Percentiles rank a stretch among this genome's conserved stretches.
Evolutionary conservation across 176 grass and related monocot genomes (phyloP).

Genomic region (Eleusine coracana): DNA sequence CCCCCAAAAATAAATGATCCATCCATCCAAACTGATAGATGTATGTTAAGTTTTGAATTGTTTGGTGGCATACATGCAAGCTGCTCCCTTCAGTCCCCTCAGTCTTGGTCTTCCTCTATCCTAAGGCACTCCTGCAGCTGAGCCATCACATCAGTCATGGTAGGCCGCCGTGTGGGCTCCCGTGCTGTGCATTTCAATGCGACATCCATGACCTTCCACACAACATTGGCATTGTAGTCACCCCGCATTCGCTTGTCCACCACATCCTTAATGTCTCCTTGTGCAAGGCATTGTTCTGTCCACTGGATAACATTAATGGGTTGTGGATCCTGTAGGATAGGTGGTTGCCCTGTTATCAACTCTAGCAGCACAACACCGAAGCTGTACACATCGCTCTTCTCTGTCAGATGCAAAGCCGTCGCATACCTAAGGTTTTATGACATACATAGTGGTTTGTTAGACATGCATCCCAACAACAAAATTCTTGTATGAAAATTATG

Average conservation of each 20-base stretch:
- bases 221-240: conserved; percentile 43
- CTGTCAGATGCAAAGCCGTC: not conserved
- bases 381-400: conserved; percentile 65
- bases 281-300: conserved; percentile 25
- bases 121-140: conserved; percentile 58
- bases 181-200: conserved; percentile 59
- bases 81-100: no score
- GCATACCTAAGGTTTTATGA: conserved; percentile 12
- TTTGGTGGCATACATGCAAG: no score
- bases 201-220: conserved; percentile 57
- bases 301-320: conserved; percentile 33
- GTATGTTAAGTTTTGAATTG: no score
- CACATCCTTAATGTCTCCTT: conserved; percentile 45
- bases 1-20: no score
- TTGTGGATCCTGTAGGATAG: conserved; percentile 24
- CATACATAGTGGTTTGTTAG: not conserved
- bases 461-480: no score
- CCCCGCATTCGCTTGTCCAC: conserved; percentile 39
- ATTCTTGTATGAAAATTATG: not conserved
- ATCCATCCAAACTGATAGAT: no score
- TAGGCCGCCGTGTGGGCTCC: conserved; percentile 20
- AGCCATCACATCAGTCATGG: conserved; percentile 56
- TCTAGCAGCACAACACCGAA: conserved; percentile 60
- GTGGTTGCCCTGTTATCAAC: conserved; percentile 36
- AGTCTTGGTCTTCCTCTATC: conserved; percentile 13